Percentiles rank a stretch among this genome's conserved stretches.
Evolutionary conservation across 768 basidiomycete genomes (phyloP).

Genomic region (Tremella yokohamensis): DNA sequence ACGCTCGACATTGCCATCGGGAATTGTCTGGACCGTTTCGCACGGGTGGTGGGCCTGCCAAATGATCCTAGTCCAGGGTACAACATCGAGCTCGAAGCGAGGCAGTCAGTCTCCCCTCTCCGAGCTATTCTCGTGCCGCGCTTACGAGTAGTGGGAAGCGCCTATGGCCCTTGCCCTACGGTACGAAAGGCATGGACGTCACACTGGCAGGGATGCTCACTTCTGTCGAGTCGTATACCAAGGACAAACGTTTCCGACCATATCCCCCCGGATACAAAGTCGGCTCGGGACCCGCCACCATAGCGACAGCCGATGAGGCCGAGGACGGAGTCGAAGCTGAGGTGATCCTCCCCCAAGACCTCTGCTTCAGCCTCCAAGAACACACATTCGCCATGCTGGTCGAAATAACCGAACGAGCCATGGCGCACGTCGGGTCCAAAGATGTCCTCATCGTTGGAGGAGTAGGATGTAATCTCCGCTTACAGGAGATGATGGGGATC

Average conservation of each 20-base stretch:
- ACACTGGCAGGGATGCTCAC: slow-evolving; percentile 92
- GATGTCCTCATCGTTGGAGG: slow-evolving; percentile 97
- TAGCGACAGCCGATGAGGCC: slow-evolving; percentile 9
- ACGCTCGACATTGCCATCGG: slow-evolving; percentile 99
- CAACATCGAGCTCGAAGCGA: slow-evolving; percentile 95
- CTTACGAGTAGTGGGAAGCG: slow-evolving; percentile 67
- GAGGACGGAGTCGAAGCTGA: slow-evolving; percentile 56
- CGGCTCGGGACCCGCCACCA: background rate
- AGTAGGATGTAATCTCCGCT: slow-evolving; percentile 96
- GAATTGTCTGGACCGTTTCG: slow-evolving; percentile 96
- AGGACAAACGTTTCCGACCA: slow-evolving; percentile 74
- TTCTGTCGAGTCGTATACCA: slow-evolving; percentile 79
- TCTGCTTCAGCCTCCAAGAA: slow-evolving; percentile 96
- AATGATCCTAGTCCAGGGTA: slow-evolving; percentile 96
- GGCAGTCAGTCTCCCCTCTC: slow-evolving; percentile 59
- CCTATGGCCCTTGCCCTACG: slow-evolving; percentile 79
- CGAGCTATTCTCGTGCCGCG: background rate
- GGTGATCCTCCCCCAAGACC: slow-evolving; percentile 86
- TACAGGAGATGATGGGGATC: slow-evolving; percentile 98
- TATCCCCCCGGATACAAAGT: slow-evolving; percentile 13
- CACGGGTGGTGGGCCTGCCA: slow-evolving; percentile 84
- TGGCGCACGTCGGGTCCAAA: slow-evolving; percentile 96
- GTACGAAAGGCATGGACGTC: slow-evolving; percentile 98
- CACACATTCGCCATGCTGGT: slow-evolving; percentile 97
- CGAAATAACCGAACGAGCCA: slow-evolving; percentile 96